These are phyloP conservation scores for Acacia melanoxylon DNA, from an alignment of 306 rosid genomes.

Conservation along the genomic window DNA sequence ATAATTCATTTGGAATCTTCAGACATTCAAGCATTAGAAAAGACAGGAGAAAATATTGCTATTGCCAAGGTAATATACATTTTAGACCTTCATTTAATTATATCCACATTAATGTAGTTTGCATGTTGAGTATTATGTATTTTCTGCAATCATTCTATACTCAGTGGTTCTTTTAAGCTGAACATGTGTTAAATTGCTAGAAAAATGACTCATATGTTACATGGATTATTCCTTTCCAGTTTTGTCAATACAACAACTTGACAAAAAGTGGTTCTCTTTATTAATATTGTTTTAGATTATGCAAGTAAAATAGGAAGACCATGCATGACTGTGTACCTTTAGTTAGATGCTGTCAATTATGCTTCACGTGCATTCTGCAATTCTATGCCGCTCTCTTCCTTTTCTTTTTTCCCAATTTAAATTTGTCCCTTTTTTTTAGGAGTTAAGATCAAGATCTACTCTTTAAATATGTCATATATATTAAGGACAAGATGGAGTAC, in stretches of 20 bases:
- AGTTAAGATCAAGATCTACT: not conserved
- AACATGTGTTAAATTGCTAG: constrained; percentile 5
- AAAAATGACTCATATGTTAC: not conserved
- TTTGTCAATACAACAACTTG: constrained; percentile 16
- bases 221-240: constrained; percentile 1
- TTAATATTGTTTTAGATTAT: constrained; percentile 4
- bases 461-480: too few relatives aligned
- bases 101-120: constrained; percentile 12
- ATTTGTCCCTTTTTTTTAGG: not conserved
- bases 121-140: not conserved
- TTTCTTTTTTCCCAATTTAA: not conserved
- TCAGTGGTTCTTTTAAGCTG: constrained; percentile 9
- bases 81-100: not conserved
- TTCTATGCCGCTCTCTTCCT: constrained; percentile 2
- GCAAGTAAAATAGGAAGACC: constrained; percentile 12
- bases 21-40: constrained; percentile 74
- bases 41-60: constrained; percentile 68
- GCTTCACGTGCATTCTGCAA: not conserved
- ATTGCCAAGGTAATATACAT: constrained; percentile 52
- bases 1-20: constrained; percentile 66
- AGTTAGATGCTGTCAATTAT: constrained; percentile 1
- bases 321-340: constrained; percentile 11
- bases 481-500: too few relatives aligned
- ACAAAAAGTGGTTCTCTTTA: not conserved
- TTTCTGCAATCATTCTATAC: constrained; percentile 3